phyloP scores from a whole-genome alignment of 768 basidiomycete species.

The Hygrophorus russula region DNA sequence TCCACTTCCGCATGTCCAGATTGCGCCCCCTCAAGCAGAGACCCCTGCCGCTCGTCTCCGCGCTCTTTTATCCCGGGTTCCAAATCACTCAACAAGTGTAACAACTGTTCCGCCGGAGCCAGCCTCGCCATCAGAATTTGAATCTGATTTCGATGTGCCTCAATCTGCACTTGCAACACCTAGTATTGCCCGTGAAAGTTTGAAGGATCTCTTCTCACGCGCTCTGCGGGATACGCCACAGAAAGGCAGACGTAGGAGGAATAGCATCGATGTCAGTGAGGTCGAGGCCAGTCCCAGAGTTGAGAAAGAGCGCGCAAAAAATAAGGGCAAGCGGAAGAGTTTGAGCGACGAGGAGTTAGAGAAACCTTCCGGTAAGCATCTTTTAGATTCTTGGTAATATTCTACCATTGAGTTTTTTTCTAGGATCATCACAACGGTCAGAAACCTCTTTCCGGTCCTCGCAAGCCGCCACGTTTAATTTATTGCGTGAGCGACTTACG shows the following conservation, averaged over 20 bases:
- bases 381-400: background rate
- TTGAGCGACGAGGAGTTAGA: conserved; percentile 62
- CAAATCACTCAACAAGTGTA: conserved; percentile 21
- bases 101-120: conserved; percentile 15
- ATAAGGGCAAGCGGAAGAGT: conserved; percentile 44
- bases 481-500: conserved; percentile 33
- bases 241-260: conserved; percentile 39
- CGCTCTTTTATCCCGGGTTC: conserved; percentile 43
- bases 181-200: conserved; percentile 43
- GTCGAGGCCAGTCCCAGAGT: conserved; percentile 44
- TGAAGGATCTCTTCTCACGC: conserved; percentile 57
- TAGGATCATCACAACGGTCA: conserved; percentile 16
- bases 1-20: conserved; percentile 8
- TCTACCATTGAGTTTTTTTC: conserved; percentile 6
- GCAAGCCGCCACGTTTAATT: conserved; percentile 35
- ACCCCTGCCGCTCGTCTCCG: conserved; percentile 55
- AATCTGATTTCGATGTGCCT: conserved; percentile 49
- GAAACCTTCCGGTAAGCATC: conserved; percentile 33
- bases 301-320: conserved; percentile 25
- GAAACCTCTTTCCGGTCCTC: conserved; percentile 29
- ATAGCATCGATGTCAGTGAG: conserved; percentile 51
- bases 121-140: conserved; percentile 32
- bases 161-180: conserved; percentile 25
- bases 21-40: conserved; percentile 17
- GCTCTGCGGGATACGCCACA: conserved; percentile 54